phyloP scores from a whole-genome alignment of 148 eudicot genomes.

The Amaranthus palmeri region DNA sequence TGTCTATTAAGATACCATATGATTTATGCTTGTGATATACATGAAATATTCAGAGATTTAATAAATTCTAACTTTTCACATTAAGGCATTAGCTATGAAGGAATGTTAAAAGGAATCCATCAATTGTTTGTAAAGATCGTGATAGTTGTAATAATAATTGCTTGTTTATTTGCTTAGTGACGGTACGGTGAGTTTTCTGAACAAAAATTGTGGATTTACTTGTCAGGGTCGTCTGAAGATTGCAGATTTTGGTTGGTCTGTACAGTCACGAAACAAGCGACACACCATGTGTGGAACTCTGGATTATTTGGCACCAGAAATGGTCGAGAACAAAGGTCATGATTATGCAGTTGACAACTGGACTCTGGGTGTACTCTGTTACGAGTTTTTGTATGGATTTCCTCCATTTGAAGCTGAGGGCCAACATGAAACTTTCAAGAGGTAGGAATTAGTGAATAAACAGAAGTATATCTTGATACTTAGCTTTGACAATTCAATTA shows the following conservation, averaged over 20 bases:
- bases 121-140: too few relatives aligned
- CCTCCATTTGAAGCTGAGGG: constrained; percentile 92
- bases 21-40: too few relatives aligned
- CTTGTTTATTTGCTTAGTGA: too few relatives aligned
- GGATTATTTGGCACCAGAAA: constrained; percentile 93
- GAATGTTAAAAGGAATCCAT: too few relatives aligned
- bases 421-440: constrained; percentile 69
- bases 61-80: too few relatives aligned
- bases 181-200: too few relatives aligned
- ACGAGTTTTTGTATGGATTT: constrained; percentile 77
- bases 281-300: constrained; percentile 92
- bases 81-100: too few relatives aligned
- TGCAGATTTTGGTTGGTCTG: constrained; percentile 97
- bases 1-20: too few relatives aligned
- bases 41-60: too few relatives aligned
- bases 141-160: too few relatives aligned
- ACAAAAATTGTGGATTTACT: background rate
- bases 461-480: background rate
- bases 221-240: constrained; percentile 76
- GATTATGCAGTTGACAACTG: constrained; percentile 90
- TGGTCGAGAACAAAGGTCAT: constrained; percentile 87
- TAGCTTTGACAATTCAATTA: background rate
- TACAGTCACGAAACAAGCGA: constrained; percentile 68
- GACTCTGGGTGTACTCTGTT: constrained; percentile 84
- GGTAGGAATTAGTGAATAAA: constrained; percentile 29